Evolutionary conservation across 2,329 filamentous ascomycete species (phyloP).

Genomic region (Fusarium staphyleae): DNA sequence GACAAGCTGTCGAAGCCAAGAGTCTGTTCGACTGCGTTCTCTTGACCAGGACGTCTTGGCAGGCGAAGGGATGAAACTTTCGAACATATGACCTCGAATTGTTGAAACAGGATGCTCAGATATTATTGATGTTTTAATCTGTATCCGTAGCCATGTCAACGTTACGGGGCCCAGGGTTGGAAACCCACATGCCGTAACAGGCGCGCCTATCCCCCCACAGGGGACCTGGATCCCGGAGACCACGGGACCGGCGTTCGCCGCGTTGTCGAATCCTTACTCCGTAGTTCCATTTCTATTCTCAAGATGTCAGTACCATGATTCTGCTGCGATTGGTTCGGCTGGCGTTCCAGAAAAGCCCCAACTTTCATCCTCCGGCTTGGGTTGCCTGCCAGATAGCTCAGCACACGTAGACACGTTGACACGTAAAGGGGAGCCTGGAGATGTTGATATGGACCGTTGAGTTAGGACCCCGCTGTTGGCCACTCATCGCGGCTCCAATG

Average conservation of each 20-base stretch:
- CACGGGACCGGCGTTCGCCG: constrained; percentile 16
- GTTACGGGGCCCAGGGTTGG: constrained; percentile 13
- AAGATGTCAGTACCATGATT: constrained; percentile 9
- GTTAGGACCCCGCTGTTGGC: constrained; percentile 31
- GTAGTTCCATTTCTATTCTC: constrained; percentile 10
- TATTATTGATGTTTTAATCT: constrained; percentile 1
- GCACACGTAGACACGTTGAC: neutral
- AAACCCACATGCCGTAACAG: constrained; percentile 16
- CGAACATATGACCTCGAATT: constrained; percentile 26
- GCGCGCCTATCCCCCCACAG: constrained; percentile 22
- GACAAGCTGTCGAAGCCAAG: constrained; percentile 2
- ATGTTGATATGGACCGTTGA: constrained; percentile 10
- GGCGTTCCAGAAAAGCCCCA: constrained; percentile 4
- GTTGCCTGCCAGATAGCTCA: constrained; percentile 15
- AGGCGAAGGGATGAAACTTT: constrained; percentile 31
- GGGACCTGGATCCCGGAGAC: constrained; percentile 11
- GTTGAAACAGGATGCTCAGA: constrained; percentile 22
- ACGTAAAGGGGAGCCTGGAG: too few species aligned
- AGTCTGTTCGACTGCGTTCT: neutral
- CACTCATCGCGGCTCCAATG: constrained; percentile 23
- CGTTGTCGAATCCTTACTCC: constrained; percentile 16
- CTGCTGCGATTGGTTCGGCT: constrained; percentile 38
- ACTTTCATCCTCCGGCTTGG: constrained; percentile 10
- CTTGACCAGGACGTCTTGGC: constrained; percentile 11
- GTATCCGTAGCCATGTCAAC: constrained; percentile 7